Evolutionary conservation across 2,329 filamentous ascomycete genomes (phyloP).

Genomic region (Calonectria pauciramosa): DNA sequence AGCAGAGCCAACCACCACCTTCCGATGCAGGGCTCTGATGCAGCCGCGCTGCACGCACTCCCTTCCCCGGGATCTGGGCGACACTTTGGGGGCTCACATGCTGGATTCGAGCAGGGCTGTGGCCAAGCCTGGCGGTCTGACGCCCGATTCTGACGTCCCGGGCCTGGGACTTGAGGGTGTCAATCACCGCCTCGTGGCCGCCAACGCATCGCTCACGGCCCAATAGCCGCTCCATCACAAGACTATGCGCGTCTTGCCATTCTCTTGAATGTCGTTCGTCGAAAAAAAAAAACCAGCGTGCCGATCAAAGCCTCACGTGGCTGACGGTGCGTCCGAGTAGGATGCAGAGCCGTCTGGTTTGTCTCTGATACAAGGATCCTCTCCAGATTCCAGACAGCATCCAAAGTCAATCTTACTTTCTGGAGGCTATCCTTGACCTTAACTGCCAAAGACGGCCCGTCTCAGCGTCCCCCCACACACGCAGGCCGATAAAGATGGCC

Average conservation of each 20-base stretch:
- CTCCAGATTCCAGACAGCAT: background rate
- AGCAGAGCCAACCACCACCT: background rate
- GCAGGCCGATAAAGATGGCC: slow-evolving; percentile 36
- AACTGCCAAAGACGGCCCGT: slow-evolving; percentile 16
- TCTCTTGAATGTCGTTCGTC: slow-evolving; percentile 11
- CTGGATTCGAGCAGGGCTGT: background rate
- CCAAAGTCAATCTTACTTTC: slow-evolving; percentile 1
- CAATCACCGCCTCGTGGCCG: slow-evolving; percentile 17
- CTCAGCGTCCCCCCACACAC: slow-evolving; percentile 28
- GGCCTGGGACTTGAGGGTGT: background rate
- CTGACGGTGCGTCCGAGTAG: slow-evolving; percentile 2
- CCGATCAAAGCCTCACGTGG: slow-evolving; percentile 26
- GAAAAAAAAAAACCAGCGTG: background rate
- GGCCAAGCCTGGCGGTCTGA: background rate
- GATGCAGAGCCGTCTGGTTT: background rate
- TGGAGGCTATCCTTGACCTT: background rate
- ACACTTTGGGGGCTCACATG: slow-evolving; percentile 10
- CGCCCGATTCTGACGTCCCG: slow-evolving; percentile 15
- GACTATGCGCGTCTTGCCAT: background rate
- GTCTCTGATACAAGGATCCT: background rate
- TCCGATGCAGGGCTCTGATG: slow-evolving; percentile 11
- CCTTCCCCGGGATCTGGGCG: slow-evolving; percentile 10
- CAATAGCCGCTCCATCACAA: slow-evolving; percentile 16
- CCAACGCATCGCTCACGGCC: slow-evolving; percentile 21
- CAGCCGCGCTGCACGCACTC: slow-evolving; percentile 16